A percentile compares a stretch with the other conserved stretches of the same genome.
Conservation (phyloP, 1,139 yeast genomes). For the Taphrina flavorubra region DNA sequence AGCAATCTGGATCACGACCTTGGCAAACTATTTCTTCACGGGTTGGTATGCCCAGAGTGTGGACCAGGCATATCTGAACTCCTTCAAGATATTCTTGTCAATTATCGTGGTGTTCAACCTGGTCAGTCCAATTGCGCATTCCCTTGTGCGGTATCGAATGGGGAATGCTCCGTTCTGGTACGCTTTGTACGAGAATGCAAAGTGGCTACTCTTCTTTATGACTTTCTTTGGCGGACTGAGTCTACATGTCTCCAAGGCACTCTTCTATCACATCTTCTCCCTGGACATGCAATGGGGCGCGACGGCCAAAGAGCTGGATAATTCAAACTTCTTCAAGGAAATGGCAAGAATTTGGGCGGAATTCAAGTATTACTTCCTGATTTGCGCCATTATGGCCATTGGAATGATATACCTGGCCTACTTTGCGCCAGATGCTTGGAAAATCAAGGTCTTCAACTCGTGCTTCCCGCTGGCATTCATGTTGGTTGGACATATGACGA, state of each 20-base stretch:
- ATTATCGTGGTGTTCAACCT: conserved; percentile 44
- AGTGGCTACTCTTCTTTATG: conserved; percentile 39
- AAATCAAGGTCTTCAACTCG: conserved; percentile 18
- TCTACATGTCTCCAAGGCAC: conserved; percentile 43
- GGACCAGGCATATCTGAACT: conserved; percentile 43
- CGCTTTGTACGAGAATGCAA: conserved; percentile 21
- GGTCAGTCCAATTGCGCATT: conserved; percentile 44
- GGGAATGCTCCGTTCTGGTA: conserved; percentile 39
- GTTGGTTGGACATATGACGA: conserved; percentile 18
- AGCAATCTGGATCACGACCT: conserved; percentile 40
- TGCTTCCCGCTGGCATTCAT: conserved; percentile 21
- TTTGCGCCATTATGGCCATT: conserved; percentile 4
- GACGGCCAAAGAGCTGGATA: conserved; percentile 45
- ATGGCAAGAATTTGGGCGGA: conserved; percentile 42
- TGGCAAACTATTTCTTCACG: conserved; percentile 43
- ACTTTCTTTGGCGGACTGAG: conserved; percentile 44
- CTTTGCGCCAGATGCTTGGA: conserved; percentile 31
- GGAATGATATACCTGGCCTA: conserved; percentile 30
- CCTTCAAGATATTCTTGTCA: conserved; percentile 43
- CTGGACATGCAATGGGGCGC: conserved; percentile 46
- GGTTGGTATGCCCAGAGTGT: conserved; percentile 44
- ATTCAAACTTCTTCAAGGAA: conserved; percentile 44
- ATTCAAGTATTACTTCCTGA: conserved; percentile 22
- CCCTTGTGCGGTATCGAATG: conserved; percentile 43
- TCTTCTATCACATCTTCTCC: conserved; percentile 43